Base-by-base conservation (phyloP, 1,284 basidiomycete species). In the Phellopilus nigrolimitatus region DNA sequence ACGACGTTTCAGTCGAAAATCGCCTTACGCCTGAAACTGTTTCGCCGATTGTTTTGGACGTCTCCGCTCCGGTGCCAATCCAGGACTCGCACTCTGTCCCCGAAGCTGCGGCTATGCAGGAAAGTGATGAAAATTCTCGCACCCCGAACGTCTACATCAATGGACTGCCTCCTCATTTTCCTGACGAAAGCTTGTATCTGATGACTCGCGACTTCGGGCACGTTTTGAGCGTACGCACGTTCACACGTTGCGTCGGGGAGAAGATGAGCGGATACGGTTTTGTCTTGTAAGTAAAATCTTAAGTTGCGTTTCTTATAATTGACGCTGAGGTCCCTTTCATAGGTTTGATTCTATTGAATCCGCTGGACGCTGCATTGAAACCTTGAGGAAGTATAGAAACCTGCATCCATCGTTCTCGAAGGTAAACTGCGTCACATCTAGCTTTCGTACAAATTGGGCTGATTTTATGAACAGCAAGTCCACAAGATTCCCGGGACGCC, bases 101-200 rank as follows among this genome's bases (percentile, higher is more conserved):
- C 3, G 42, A 46, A 13, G 15, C 15, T 19, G 13, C 24, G 6
- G 4, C 19, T 33, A 22, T 24, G 6, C 47, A 54, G 9, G 53
- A 51, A 15, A 8, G 24, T 12, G 22, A 21, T 21, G 45, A 34
- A 15, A 28, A 25, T 24, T 17, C 37, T 33, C 42, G 53, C 9
- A 56, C 54, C 13, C 71, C 71, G n/a, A 76, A 76, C 56, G 73
- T 76, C 15, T 76, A 76, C 59, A 74, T 76, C 61, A 76, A 75
- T 51, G 72, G 73, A 19, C 67, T 76, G 19, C 73, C 73, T 27
- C 71, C 72, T 30, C 71, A 73, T 56, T 75, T 71, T 57, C 70
- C 72, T 0, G 72, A 73, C 47, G 71, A 73, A 28, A 66, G 72
- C 39, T 61, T 76, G 45, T 67, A 67, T 43, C 66, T 65, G 33